A percentile compares a stretch with the other conserved stretches of the same genome.
Conservation (phyloP, 1,284 basidiomycete species). For the Ustilago loliicola region DNA sequence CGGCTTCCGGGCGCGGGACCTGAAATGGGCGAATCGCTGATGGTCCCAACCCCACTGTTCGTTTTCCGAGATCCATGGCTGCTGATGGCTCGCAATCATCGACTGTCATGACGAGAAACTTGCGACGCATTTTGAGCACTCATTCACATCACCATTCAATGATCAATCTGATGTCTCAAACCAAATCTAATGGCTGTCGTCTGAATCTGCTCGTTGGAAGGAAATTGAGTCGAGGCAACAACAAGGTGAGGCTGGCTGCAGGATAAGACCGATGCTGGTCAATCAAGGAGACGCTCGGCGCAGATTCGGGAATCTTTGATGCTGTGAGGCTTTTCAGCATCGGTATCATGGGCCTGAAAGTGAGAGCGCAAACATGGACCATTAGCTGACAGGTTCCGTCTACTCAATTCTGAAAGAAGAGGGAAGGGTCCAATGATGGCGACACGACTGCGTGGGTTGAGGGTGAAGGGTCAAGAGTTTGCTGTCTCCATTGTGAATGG, state of each 20-base stretch:
- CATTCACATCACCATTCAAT: neutral
- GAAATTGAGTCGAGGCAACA: neutral
- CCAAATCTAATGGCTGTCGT: neutral
- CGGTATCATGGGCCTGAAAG: neutral
- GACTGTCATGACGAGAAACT: neutral
- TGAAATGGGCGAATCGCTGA: constrained; percentile 56
- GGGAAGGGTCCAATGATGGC: neutral
- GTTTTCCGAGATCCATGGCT: neutral
- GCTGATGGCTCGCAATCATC: neutral
- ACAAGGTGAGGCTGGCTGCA: neutral
- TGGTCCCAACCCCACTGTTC: neutral
- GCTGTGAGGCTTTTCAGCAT: neutral
- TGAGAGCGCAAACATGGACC: neutral
- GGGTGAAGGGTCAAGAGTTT: neutral
- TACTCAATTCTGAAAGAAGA: neutral
- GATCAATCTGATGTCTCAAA: neutral
- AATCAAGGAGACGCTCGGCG: constrained; percentile 3
- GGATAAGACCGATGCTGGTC: too few species aligned
- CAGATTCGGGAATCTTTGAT: constrained; percentile 10
- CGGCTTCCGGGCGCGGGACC: constrained; percentile 57
- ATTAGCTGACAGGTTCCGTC: neutral
- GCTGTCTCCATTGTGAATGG: neutral
- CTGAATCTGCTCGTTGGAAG: neutral
- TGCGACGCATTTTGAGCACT: neutral
- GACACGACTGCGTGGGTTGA: constrained; percentile 10